Evolutionary conservation across 805 yeast genomes (phyloP), one percentile per base, ranked within the genome.

Genomic region (Lipomyces starkeyi): DNA sequence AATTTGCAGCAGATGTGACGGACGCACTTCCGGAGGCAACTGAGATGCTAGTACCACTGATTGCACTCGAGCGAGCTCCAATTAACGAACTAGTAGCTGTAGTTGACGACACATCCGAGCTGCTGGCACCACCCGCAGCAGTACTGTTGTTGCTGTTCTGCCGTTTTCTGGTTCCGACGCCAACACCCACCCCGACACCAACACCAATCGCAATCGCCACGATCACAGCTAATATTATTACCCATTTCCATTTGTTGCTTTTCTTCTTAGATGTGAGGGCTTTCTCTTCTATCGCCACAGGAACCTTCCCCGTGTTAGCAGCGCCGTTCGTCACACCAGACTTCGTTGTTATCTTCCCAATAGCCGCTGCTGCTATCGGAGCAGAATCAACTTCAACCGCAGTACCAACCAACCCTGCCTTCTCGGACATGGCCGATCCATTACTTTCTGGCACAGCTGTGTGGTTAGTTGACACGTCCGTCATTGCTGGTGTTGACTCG

Each of bases 141-240:
- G 35, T 63, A 59, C 25, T 11, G 14, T 43, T 61, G 60, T 35
- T 57, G 54, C 27, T 55, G 22, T 34, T 52, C 22, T 66, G 20
- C 22, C 59, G 32, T 11, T 66, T 40, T 61, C 55, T 62, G 13
- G 65, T 65, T 7, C 66, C 65, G 20, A 68, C 71, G 14, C 71
- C 71, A 20, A 68, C 71, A n/a, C 71, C 71, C 13, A 68, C 71
- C 22, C 71, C 71, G 37, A 68, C 71, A 37, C 70, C 71, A 20
- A 68, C 71, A 20, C 71, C 71, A 56, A 68, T 68, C 5, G 71
- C 71, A 27, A 68, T 53, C 4, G 64, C 70, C 20, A 68, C 49
- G 25, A 66, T 58, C n/a, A 68, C 32, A 9, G 59, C 60, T 9
- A 63, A 3, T 5, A 53, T 55, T 5, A 59, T 54, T n/a, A 64